phyloP scores from a whole-genome alignment of 192 early-diverging fungal genomes.

The Coemansia sp. region DNA sequence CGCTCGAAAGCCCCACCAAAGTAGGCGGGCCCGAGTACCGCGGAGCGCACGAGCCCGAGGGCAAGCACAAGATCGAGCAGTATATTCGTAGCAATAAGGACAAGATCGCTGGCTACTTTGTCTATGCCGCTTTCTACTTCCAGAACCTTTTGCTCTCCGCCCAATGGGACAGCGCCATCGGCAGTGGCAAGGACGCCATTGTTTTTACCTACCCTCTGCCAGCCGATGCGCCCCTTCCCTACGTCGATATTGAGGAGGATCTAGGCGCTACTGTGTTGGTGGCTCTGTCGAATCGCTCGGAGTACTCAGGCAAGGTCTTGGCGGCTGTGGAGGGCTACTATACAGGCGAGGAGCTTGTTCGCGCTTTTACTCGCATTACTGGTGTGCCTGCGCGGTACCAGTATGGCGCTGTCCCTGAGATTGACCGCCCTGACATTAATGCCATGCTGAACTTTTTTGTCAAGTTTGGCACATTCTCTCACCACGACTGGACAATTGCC shows the following conservation, averaged over 20 bases:
- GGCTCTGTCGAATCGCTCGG: slow-evolving; percentile 25
- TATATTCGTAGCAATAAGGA: slow-evolving; percentile 28
- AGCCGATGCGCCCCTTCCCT: neutral
- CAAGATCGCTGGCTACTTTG: slow-evolving; percentile 19
- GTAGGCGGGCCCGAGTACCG: slow-evolving; percentile 18
- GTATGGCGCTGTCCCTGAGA: neutral
- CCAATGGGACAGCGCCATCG: neutral
- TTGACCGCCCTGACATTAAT: slow-evolving; percentile 14
- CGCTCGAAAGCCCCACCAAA: slow-evolving; percentile 20
- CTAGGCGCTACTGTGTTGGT: slow-evolving; percentile 28
- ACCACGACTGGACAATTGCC: neutral
- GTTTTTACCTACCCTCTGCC: neutral
- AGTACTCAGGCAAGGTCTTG: slow-evolving; percentile 7
- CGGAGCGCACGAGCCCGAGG: slow-evolving; percentile 27
- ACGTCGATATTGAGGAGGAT: slow-evolving; percentile 18
- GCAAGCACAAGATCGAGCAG: slow-evolving; percentile 31
- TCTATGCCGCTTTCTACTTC: slow-evolving; percentile 34
- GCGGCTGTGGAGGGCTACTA: slow-evolving; percentile 27
- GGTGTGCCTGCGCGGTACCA: slow-evolving; percentile 33
- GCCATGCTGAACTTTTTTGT: slow-evolving; percentile 7
- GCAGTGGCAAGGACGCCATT: neutral
- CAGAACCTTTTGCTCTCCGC: slow-evolving; percentile 27
- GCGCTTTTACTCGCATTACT: slow-evolving; percentile 28
- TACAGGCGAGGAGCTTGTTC: slow-evolving; percentile 22
- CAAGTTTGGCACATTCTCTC: neutral